Conservation (phyloP, 495 filamentous ascomycete genomes). For the Daldinia grandis region DNA sequence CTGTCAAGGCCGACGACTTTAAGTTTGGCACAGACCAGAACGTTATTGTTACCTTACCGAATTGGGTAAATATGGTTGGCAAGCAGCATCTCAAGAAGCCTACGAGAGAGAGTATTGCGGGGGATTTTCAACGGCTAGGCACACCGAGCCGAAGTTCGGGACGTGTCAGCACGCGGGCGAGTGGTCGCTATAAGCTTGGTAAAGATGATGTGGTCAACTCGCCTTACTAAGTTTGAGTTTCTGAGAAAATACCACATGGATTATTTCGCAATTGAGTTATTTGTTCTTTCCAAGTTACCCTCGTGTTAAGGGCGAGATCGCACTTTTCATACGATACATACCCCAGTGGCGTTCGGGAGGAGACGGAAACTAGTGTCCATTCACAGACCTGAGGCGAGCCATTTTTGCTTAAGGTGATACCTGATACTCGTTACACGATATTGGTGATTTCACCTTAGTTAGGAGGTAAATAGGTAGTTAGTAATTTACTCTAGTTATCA, state of each 20-base stretch:
- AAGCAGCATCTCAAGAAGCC: slow-evolving; percentile 84
- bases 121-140: slow-evolving; percentile 61
- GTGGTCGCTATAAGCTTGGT: slow-evolving; percentile 66
- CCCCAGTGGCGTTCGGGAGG: slow-evolving; percentile 32
- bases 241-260: neutral
- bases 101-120: slow-evolving; percentile 86
- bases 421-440: slow-evolving; percentile 4
- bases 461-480: slow-evolving; percentile 18
- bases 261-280: slow-evolving; percentile 2
- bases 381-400: slow-evolving; percentile 7
- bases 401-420: slow-evolving; percentile 39
- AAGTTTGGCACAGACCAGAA: slow-evolving; percentile 96
- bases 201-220: slow-evolving; percentile 85
- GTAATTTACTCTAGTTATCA: slow-evolving; percentile 22
- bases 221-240: slow-evolving; percentile 66
- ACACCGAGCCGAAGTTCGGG: slow-evolving; percentile 56
- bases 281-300: slow-evolving; percentile 9
- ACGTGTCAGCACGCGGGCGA: slow-evolving; percentile 59
- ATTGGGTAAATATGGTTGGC: slow-evolving; percentile 97
- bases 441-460: slow-evolving; percentile 14
- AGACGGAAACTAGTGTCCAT: slow-evolving; percentile 13
- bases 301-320: slow-evolving; percentile 7
- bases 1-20: slow-evolving; percentile 99
- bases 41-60: slow-evolving; percentile 94
- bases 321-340: slow-evolving; percentile 35